Evolutionary conservation across 1,139 yeast species (phyloP).

Genomic region (Suhomyces terraborum): DNA sequence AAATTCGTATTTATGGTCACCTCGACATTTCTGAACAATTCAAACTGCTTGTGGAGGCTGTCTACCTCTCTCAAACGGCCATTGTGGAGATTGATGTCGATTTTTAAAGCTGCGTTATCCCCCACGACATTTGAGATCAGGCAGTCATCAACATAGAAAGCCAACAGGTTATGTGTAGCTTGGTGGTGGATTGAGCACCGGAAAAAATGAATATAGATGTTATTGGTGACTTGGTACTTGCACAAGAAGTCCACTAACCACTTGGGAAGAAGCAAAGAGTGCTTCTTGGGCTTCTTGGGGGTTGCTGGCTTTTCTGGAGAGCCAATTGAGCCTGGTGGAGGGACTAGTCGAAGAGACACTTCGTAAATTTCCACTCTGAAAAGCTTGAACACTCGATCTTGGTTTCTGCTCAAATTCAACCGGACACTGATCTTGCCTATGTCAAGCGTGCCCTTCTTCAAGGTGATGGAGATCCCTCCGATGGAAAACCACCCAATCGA

Average conservation of each 20-base stretch:
- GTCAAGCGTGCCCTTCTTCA: conserved; percentile 20
- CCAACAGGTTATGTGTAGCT: conserved; percentile 19
- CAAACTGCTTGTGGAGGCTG: conserved; percentile 19
- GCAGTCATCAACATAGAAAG: conserved; percentile 32
- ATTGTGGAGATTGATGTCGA: conserved; percentile 32
- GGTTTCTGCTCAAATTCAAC: conserved; percentile 29
- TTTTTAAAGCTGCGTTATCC: conserved; percentile 23
- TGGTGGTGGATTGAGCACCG: conserved; percentile 27
- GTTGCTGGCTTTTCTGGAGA: neutral
- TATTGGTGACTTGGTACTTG: conserved; percentile 29
- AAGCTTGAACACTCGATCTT: conserved; percentile 34
- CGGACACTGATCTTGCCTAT: conserved; percentile 29
- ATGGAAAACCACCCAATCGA: conserved; percentile 42
- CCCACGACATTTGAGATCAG: conserved; percentile 30
- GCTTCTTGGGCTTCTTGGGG: neutral
- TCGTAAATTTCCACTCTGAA: conserved; percentile 35
- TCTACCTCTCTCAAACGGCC: conserved; percentile 31
- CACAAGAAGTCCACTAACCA: conserved; percentile 18
- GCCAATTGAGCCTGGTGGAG: neutral
- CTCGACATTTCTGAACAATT: conserved; percentile 38
- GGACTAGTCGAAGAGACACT: too few species aligned
- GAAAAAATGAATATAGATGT: conserved; percentile 33
- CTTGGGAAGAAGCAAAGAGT: conserved; percentile 16
- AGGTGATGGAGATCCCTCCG: conserved; percentile 30
- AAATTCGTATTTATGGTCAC: conserved; percentile 30